Percentiles rank a stretch among this genome's conserved stretches.
These are phyloP conservation scores for Termitomyces sp. DNA, from an alignment of 768 basidiomycete species.

Conservation along the genomic window DNA sequence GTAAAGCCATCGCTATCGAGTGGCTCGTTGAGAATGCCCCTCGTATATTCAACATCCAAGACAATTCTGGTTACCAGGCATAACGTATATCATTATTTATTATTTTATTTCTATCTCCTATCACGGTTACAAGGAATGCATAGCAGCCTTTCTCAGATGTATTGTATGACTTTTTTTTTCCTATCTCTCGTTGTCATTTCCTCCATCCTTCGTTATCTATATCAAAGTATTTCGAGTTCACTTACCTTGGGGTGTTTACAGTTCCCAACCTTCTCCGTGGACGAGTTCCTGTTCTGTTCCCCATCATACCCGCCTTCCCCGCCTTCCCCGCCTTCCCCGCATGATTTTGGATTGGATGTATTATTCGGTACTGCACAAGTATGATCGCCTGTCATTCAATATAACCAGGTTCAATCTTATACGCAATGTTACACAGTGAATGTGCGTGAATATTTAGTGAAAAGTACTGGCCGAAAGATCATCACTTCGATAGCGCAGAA, in stretches of 20 bases:
- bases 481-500: neutral
- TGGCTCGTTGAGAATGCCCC: constrained; percentile 92
- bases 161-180: constrained; percentile 1
- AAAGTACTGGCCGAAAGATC: neutral
- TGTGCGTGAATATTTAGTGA: neutral
- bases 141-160: constrained; percentile 12
- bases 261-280: neutral
- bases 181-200: neutral
- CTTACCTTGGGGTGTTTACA: constrained; percentile 4
- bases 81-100: constrained; percentile 19
- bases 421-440: neutral
- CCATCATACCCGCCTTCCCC: constrained; percentile 10
- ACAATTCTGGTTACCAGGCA: constrained; percentile 3
- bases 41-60: constrained; percentile 38
- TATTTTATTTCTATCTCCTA: constrained; percentile 12
- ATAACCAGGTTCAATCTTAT: neutral
- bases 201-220: neutral
- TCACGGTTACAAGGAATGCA: constrained; percentile 9
- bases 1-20: constrained; percentile 89
- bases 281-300: constrained; percentile 1
- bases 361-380: constrained; percentile 12
- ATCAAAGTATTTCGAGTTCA: neutral
- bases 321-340: neutral
- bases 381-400: constrained; percentile 12
- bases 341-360: constrained; percentile 18